Evolutionary conservation across 139 green algal genomes (phyloP).

Genomic region (Mychonastes homosphaera): DNA sequence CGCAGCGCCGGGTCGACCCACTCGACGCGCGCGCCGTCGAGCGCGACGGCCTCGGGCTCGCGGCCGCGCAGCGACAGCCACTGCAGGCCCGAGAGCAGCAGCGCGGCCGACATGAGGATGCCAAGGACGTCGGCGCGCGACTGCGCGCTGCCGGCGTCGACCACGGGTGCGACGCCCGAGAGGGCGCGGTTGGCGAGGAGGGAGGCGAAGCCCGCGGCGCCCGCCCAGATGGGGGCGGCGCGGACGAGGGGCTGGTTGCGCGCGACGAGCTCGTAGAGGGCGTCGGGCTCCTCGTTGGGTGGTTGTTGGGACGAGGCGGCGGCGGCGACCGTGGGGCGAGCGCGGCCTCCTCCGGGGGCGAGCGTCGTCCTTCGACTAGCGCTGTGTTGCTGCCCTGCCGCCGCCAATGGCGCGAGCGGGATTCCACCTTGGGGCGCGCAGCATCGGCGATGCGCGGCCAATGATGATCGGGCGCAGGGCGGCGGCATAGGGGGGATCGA

Average conservation of each 20-base stretch:
- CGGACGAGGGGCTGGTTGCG: conserved; percentile 29
- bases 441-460: too few relatives aligned
- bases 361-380: too few relatives aligned
- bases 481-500: too few relatives aligned
- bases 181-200: conserved; percentile 31
- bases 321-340: too few relatives aligned
- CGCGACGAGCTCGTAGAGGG: conserved; percentile 31
- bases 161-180: conserved; percentile 50
- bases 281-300: conserved; percentile 26
- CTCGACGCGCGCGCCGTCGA: conserved; percentile 28
- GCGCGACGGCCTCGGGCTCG: conserved; percentile 24
- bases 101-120: conserved; percentile 68
- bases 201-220: conserved; percentile 22
- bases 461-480: too few relatives aligned
- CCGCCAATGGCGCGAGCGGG: too few relatives aligned
- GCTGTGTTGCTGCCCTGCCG: too few relatives aligned
- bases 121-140: conserved; percentile 75
- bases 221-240: conserved; percentile 31
- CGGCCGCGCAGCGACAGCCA: conserved; percentile 46
- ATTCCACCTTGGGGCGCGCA: too few relatives aligned
- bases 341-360: too few relatives aligned
- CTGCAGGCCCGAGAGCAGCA: conserved; percentile 80
- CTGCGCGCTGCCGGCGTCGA: conserved; percentile 71
- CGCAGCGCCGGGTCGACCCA: conserved; percentile 23
- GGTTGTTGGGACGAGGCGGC: too few relatives aligned